phyloP scores from a whole-genome alignment of 2,329 filamentous ascomycete genomes.

The Fusarium foetens region DNA sequence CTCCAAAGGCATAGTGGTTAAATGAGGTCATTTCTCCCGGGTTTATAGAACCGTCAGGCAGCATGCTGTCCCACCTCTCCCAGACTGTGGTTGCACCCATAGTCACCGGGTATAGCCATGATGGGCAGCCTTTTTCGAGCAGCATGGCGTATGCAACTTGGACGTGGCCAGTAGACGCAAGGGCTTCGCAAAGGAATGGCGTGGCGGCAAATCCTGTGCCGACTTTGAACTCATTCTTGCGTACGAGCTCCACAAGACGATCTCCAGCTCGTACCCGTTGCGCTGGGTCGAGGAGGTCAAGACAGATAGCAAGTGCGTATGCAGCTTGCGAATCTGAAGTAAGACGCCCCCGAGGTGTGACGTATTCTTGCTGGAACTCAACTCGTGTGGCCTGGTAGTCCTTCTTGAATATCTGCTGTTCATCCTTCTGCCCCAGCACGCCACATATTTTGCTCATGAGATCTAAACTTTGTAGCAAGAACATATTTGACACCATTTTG shows the following conservation, averaged over 20 bases:
- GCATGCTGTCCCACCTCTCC: constrained; percentile 61
- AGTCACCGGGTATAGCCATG: constrained; percentile 59
- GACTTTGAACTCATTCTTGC: constrained; percentile 23
- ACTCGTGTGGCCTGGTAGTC: neutral
- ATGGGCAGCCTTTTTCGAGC: constrained; percentile 54
- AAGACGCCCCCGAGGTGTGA: constrained; percentile 2
- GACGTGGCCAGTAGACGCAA: neutral
- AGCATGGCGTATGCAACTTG: constrained; percentile 51
- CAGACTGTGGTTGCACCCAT: constrained; percentile 60
- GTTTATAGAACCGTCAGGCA: constrained; percentile 56
- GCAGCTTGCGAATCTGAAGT: constrained; percentile 24
- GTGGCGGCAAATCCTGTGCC: constrained; percentile 51
- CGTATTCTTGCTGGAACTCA: constrained; percentile 23
- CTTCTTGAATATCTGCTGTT: neutral
- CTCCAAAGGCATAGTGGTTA: constrained; percentile 61
- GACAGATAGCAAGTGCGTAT: constrained; percentile 21
- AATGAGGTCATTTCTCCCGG: constrained; percentile 60
- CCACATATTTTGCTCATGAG: constrained; percentile 45
- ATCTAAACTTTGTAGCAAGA: constrained; percentile 55
- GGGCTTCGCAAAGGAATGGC: neutral
- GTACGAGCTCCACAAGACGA: constrained; percentile 9
- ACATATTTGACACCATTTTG: constrained; percentile 56
- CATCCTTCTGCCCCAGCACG: neutral
- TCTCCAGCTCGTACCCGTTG: neutral
- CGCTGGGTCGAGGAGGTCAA: constrained; percentile 2